Evolutionary conservation across 2,329 filamentous ascomycete species (phyloP), one percentile per base, ranked within the genome.

Genomic region (Talaromyces sp.): DNA sequence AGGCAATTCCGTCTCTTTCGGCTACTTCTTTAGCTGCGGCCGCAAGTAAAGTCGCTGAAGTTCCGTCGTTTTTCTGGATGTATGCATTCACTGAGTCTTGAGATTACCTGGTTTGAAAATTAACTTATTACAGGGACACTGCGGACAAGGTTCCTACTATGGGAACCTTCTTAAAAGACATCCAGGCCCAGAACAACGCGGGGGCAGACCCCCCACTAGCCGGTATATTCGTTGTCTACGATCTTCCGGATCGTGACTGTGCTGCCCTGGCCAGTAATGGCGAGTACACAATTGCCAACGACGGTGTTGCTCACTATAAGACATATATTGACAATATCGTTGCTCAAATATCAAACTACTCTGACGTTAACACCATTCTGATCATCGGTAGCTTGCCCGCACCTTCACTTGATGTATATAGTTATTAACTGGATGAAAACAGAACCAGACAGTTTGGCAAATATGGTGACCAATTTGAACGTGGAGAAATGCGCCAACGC

Each of bases 401-500:
- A n/a, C 17, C 35, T 38, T 38, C 17, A 8, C 7, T 38, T 38
- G 35, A 38, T 38, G 17, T 5, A 38, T 38, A 38, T 2, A 38
- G 14, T 8, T 38, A 38, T n/a, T 38, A n/a, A 38, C 13, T 7
- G 10, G 5, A 17, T 14, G 21, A 24, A 52, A 21, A 77, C 68
- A 83, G 85, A 88, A 70, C 85, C 85, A 54, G 85, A 87, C 73
- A 86, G 81, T 57, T 76, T 87, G 46, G 84, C 82, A 60, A 88
- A 87, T 73, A 72, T 87, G 65, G 81, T 87, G 49, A 87, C 85
- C 69, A 87, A 87, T 74, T 65, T 80, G 65, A 76, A 77, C 65
- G 78, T 85, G 19, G 62, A 73, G 7, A 82, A 84, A 56, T 87
- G 85, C 73, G 73, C 82, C 57, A 74, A 80, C 63, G 82, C 83